Evolutionary conservation across 2,329 filamentous ascomycete species (phyloP).

Genomic region (Microascus cirrosus): DNA sequence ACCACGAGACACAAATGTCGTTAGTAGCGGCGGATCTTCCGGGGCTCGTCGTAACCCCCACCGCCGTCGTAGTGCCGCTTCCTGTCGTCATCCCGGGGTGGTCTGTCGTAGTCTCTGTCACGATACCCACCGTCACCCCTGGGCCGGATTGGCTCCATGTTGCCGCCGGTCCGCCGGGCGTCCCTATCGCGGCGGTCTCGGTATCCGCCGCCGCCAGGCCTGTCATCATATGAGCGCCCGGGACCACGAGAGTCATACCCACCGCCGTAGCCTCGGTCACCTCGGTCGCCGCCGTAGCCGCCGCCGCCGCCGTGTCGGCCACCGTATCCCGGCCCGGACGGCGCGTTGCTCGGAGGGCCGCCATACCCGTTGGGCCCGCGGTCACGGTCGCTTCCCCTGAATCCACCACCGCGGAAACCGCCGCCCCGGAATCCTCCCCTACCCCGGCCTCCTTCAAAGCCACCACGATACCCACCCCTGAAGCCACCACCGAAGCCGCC

Average conservation of each 20-base stretch:
- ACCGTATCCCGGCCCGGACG: slow-evolving; percentile 45
- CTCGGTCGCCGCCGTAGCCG: slow-evolving; percentile 30
- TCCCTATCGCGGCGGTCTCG: slow-evolving; percentile 14
- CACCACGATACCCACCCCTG: slow-evolving; percentile 29
- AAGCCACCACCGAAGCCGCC: slow-evolving; percentile 40
- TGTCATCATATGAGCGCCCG: slow-evolving; percentile 51
- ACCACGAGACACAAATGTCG: slow-evolving; percentile 26
- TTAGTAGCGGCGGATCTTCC: slow-evolving; percentile 56
- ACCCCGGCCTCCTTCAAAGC: slow-evolving; percentile 32
- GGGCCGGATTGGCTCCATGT: slow-evolving; percentile 63
- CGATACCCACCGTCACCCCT: slow-evolving; percentile 34
- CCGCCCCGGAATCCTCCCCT: slow-evolving; percentile 36
- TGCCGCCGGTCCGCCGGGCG: slow-evolving; percentile 54
- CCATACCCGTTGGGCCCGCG: slow-evolving; percentile 34
- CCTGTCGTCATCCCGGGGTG: slow-evolving; percentile 37
- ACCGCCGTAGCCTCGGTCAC: slow-evolving; percentile 32
- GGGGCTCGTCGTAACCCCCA: slow-evolving; percentile 67
- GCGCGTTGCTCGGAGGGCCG: slow-evolving; percentile 41
- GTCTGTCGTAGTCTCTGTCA: slow-evolving; percentile 26
- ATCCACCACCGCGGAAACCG: slow-evolving; percentile 19
- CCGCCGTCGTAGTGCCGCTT: slow-evolving; percentile 63
- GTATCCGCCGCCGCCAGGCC: slow-evolving; percentile 24
- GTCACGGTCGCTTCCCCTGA: slow-evolving; percentile 18
- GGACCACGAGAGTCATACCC: slow-evolving; percentile 44
- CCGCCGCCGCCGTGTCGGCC: slow-evolving; percentile 17